Evolutionary conservation across 352 stramenopile species (phyloP), one percentile per base, ranked within the genome.

Genomic region (Phytopythium montanum): DNA sequence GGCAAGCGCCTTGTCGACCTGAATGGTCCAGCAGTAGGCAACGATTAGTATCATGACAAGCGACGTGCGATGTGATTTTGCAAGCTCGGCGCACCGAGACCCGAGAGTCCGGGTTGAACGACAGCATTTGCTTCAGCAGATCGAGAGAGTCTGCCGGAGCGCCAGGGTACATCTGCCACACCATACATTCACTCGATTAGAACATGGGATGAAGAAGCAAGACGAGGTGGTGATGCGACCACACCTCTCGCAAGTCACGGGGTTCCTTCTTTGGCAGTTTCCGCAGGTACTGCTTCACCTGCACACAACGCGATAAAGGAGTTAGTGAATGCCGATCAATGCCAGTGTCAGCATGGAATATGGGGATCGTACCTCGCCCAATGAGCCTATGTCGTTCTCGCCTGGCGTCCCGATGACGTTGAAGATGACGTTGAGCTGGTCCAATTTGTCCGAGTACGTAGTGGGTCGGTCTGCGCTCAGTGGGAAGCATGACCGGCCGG

Each of bases 351-450:
- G 21, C 5, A 16, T n/a, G n/a, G n/a, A n/a, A 7, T 36, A 33
- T 21, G 6, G 5, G 23, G 33, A 23, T 49, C 39, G 21, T 25
- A 72, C 79, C 71, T 96, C 85, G 13, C 73, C 73, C 19, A 92
- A 61, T 28, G 78, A 83, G 6, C 80, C 84, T 66, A 95, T 95
- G 56, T 98, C 94, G 6, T 96, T 71, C 63, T 95, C 86, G 13
- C 71, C 81, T 2, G 93, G 93, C n/a, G 93, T 98, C 12, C 94
- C 94, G 62, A 98, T 97, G 55, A 98, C 90, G 60, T 96, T 94
- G 61, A 98, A 98, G 60, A 98, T 98, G 49, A 98, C 89, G 64
- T 97, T 98, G 21, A 98, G 85, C 69, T 98, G 94, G 54, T 97
- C 85, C 38, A 94, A 64, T 59, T 94, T 93, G 70, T 95, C 85